Evolutionary conservation across 495 filamentous ascomycete genomes (phyloP), one percentile per base, ranked within the genome.

Genomic region (Apodospora peruviana): DNA sequence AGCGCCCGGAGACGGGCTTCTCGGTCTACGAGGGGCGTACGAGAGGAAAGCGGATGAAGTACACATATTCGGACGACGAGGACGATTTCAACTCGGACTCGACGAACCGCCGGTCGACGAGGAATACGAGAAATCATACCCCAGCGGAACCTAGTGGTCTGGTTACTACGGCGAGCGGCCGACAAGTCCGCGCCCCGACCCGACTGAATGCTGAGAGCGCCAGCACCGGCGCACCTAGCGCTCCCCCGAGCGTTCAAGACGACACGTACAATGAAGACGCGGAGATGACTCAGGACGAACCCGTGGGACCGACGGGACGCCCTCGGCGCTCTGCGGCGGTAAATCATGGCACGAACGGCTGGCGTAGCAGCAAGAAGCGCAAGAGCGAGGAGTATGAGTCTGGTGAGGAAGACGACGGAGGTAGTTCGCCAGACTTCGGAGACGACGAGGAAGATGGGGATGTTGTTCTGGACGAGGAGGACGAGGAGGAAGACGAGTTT

Each of bases 1-100:
- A 82, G 44, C 84, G 91, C 12, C 90, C 91, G 3, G 90, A 95
- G 55, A 85, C 86, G 21, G 90, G 89, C 3, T 90, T 91, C 67
- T 96, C 90, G 12, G 73, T 93, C 43, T 97, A 97, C 66, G 93
- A 98, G 71, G 94, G 94, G 32, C 88, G 93, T 37, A 97, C 94
- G 0, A 81, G 93, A 44, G 93, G 93, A 35, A 97, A 97, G 70
- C 85, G 90, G 38, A 85, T 95, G 66, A 94, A 87, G 62, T 98
- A 97, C 53, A 96, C 90, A 0, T 97, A 87, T 62, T 95, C 90
- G 0, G 90, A 95, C 36, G 90, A 95, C 34, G 89, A 94, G 56
- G 85, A 84, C 17, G 83, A 86, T 12, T 71, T 70, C 29, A 77
- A 80, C 24, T 88, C 87, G 2, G 89, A 95, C 61, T 83, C 80